Conservation (phyloP, 179 eudicot genomes). For the Silene vulgaris region DNA sequence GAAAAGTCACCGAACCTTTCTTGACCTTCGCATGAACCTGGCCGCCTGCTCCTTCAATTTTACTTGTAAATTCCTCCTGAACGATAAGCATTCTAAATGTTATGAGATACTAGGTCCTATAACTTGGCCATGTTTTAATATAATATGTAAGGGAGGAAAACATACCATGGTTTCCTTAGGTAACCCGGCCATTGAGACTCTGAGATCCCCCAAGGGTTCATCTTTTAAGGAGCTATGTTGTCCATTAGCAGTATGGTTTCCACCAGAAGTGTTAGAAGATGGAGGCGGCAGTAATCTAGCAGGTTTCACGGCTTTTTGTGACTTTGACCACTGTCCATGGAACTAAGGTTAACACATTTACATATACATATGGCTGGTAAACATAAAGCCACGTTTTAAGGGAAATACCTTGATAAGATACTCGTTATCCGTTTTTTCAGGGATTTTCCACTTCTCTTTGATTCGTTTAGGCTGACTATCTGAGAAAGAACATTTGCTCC, state of each 20-base stretch:
- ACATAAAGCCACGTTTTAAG: slow-evolving; percentile 1
- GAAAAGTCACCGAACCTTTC: slow-evolving; percentile 48
- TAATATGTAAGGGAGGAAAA: neutral
- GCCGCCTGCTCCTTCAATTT: slow-evolving; percentile 73
- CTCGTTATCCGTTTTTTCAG: slow-evolving; percentile 60
- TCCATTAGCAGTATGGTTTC: slow-evolving; percentile 42
- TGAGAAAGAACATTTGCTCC: slow-evolving; percentile 89
- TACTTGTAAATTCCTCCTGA: slow-evolving; percentile 66
- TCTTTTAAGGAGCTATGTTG: slow-evolving; percentile 43
- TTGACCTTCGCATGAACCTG: slow-evolving; percentile 66
- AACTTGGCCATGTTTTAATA: neutral
- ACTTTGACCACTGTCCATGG: slow-evolving; percentile 73
- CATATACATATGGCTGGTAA: slow-evolving; percentile 2
- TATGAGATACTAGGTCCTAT: slow-evolving; percentile 4
- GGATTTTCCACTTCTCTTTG: slow-evolving; percentile 83
- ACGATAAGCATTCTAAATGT: slow-evolving; percentile 5
- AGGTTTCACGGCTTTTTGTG: slow-evolving; percentile 63
- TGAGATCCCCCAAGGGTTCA: slow-evolving; percentile 63
- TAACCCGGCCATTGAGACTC: slow-evolving; percentile 56
- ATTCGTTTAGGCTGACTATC: slow-evolving; percentile 62
- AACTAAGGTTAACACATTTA: slow-evolving; percentile 22
- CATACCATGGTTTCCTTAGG: slow-evolving; percentile 55
- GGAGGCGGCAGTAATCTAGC: slow-evolving; percentile 57
- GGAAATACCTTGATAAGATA: slow-evolving; percentile 68
- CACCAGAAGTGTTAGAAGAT: slow-evolving; percentile 37